Evolutionary conservation across 768 basidiomycete genomes (phyloP), one percentile per base, ranked within the genome.

Genomic region (Russula sp.): DNA sequence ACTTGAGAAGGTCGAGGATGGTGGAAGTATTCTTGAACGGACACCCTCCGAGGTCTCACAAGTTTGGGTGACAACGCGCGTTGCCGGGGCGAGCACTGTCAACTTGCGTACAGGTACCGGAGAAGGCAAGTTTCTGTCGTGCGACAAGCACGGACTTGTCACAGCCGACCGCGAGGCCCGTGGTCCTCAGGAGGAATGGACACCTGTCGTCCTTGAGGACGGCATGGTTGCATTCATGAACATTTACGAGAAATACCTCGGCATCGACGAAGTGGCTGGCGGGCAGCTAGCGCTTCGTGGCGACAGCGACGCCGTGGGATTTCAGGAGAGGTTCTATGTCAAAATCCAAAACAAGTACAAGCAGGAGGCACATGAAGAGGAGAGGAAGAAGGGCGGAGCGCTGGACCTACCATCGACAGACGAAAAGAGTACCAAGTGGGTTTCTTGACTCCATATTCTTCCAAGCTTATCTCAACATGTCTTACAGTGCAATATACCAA

Each of bases 151-250:
- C 69, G 94, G 94, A 7, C 77, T 93, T 20, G 87, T 96, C 14
- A 84, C 87, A 66, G 87, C 89, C 49, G 88, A 91, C 71, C 79
- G 90, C 51, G 94, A 97, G 70, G 94, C 94, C 32, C 82, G 94
- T 37, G 94, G 94, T 1, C 89, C 91, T 4, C 91, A 96, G 73
- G 94, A 97, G 73, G 94, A 95, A 74, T 97, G 93, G 91, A 89
- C 88, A 3, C 88, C 93, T 16, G 82, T 92, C 31, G 77, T 94
- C 60, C 74, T 91, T 27, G 84, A 89, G 10, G 90, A 89, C 63
- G 91, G 90, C 47, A 91, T 93, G 87, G 84, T 89, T 53, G 88
- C 90, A 7, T 88, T 94, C 71, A 86, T 86, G 84, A 93, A 87
- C 73, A 79, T 91, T 10, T 94, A 95, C 70, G 91, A 94, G 71